A percentile compares a stretch with the other conserved stretches of the same genome.
phyloP scores from a whole-genome alignment of 2,329 filamentous ascomycete genomes.

The Alternaria arbusti region DNA sequence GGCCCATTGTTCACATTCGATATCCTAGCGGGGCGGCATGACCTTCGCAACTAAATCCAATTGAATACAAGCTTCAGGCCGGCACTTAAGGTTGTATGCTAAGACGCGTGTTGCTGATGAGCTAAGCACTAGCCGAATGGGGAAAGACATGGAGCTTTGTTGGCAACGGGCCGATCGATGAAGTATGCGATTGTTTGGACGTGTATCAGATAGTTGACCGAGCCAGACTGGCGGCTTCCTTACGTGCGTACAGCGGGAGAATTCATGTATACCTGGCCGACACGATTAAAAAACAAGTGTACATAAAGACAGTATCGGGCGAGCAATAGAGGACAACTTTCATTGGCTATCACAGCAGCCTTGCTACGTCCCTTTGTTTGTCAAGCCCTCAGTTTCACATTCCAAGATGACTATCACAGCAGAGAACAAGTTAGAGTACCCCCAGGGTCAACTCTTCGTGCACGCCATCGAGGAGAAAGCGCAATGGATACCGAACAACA shows the following conservation, averaged over 20 bases:
- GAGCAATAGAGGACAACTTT: not conserved
- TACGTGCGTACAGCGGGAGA: not conserved
- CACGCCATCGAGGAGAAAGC: conserved; percentile 25
- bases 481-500: conserved; percentile 12
- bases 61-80: not conserved
- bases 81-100: not conserved
- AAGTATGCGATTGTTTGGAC: not conserved
- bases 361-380: not conserved
- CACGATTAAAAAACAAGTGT: not conserved
- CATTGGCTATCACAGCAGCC: not conserved
- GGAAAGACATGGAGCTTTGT: not conserved
- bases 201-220: not conserved
- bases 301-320: not conserved
- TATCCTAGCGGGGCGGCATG: not conserved
- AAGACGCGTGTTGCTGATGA: not conserved
- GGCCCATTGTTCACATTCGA: not conserved
- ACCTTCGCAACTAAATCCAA: not conserved
- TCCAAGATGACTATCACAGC: not conserved
- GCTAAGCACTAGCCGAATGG: not conserved
- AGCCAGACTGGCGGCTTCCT: not conserved
- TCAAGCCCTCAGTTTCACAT: not conserved
- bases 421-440: not conserved
- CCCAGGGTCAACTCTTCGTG: conserved; percentile 6
- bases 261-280: not conserved
- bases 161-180: not conserved